A percentile compares a stretch with the other conserved stretches of the same genome.
These are phyloP conservation scores for Neobulgaria alba DNA, from an alignment of 2,329 filamentous ascomycete species.

Conservation along the genomic window DNA sequence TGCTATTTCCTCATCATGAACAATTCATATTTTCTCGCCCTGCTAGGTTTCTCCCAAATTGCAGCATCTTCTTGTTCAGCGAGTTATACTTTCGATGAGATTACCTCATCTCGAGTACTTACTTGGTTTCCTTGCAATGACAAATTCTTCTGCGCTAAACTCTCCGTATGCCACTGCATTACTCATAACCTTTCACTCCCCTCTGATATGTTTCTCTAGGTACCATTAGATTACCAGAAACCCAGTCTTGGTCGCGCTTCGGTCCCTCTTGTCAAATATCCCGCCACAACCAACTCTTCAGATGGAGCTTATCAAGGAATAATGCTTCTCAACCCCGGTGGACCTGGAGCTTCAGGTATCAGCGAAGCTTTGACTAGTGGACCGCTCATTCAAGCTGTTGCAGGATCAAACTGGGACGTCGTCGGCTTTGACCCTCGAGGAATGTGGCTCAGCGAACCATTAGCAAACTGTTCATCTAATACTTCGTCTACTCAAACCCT, in stretches of 20 bases:
- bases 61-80: background rate
- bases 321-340: conserved; percentile 32
- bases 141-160: conserved; percentile 13
- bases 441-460: conserved; percentile 39
- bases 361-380: conserved; percentile 23
- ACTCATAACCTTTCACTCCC: too few species aligned
- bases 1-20: background rate
- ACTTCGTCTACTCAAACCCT: background rate
- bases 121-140: conserved; percentile 18
- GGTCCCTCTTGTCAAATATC: conserved; percentile 7
- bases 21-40: background rate
- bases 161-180: too few species aligned
- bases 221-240: conserved; percentile 5
- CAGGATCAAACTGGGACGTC: conserved; percentile 33
- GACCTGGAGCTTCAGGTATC: conserved; percentile 35
- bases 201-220: too few species aligned
- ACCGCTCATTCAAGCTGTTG: conserved; percentile 26
- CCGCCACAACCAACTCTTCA: conserved; percentile 6
- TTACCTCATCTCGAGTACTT: conserved; percentile 5
- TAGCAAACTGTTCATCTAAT: conserved; percentile 36
- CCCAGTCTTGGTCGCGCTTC: conserved; percentile 3
- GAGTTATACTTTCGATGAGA: conserved; percentile 4
- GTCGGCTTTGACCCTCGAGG: conserved; percentile 40
- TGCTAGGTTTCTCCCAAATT: background rate
- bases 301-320: conserved; percentile 8